Conservation (phyloP, 106 monocot genomes). For the Chionographis japonica region DNA sequence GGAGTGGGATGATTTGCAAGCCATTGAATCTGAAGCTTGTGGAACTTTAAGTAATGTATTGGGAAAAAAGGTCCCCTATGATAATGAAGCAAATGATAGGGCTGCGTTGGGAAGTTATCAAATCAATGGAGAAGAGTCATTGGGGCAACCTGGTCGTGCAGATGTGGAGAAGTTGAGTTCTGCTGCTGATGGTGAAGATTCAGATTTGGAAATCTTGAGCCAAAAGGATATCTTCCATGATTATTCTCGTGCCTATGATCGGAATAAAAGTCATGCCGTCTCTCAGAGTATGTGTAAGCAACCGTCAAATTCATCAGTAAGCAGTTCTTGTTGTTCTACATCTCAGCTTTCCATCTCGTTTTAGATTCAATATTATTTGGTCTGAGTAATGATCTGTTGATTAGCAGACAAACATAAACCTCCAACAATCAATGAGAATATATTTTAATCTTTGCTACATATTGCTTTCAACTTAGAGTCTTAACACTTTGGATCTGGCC, state of each 20-base stretch:
- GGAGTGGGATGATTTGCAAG: slow-evolving; percentile 89
- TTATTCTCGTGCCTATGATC: neutral
- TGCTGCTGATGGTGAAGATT: slow-evolving; percentile 26
- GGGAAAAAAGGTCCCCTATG: slow-evolving; percentile 15
- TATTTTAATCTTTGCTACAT: no score
- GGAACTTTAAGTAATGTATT: slow-evolving; percentile 41
- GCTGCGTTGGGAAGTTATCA: neutral
- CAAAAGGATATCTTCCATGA: slow-evolving; percentile 15
- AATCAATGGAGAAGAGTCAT: slow-evolving; percentile 6
- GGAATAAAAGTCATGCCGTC: slow-evolving; percentile 10
- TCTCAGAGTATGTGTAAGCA: neutral
- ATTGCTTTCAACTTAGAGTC: no score
- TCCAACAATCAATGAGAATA: no score
- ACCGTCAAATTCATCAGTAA: slow-evolving; percentile 29
- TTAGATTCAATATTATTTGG: no score
- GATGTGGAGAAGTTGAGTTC: slow-evolving; percentile 7
- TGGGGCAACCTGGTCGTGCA: neutral
- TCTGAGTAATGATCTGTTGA: no score
- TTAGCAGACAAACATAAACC: no score
- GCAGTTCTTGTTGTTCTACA: slow-evolving; percentile 6
- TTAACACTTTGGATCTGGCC: no score
- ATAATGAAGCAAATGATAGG: slow-evolving; percentile 12
- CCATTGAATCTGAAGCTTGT: slow-evolving; percentile 72
- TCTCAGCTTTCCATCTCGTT: neutral
- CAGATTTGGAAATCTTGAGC: slow-evolving; percentile 69